Base-by-base conservation (phyloP, 305 asterid genomes). In the Andrographis paniculata region DNA sequence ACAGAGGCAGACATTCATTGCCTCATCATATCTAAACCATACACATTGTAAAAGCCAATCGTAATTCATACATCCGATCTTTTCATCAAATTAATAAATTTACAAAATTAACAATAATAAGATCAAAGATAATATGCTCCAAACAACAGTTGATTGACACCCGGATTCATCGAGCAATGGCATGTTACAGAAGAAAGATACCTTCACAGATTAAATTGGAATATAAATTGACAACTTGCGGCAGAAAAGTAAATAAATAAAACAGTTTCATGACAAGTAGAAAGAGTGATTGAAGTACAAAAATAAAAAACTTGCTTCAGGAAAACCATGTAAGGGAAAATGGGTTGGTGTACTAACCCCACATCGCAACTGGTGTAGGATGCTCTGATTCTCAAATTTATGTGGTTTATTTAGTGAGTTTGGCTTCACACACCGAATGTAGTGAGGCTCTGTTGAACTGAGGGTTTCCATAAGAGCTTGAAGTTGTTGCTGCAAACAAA, bases 391-490 rank as follows among this genome's bases (percentile, higher is more conserved):
- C 77, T 92, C 99, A 48, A 92, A 92, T 65, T 75, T 86, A 64
- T 84, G 73, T 42, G 99, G 95, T 54, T 65, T 75, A 59, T 92
- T 92, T 46, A 77, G 68, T 42, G 96, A 87, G 56, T 92, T 92
- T 59, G 99, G 99, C 77, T 92, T 92, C 78, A 92, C 95, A 64
- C 97, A 92, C 39, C 99, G 80, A 63, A 91, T 56, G 55, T 91
- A 91, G 62, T 91, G 99, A 58, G 99, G 99, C 69, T 91, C 95
- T 45, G 99, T 92, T 49, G 94, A 75, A 75, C 96, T 74, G 55
- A 92, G 96, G 22, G 87, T 92, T 66, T 87, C 97, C 97, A 92
- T 84, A 36, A 92, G 96, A 52, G 96, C 76, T 76, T 92, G 99
- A 63, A 92, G 91, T 87, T 92, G 97, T 87, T 79, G 95, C 99